A percentile compares a stretch with the other conserved stretches of the same genome.
Evolutionary conservation across 768 basidiomycete species (phyloP).

Genomic region (Tephrocybe sp.): DNA sequence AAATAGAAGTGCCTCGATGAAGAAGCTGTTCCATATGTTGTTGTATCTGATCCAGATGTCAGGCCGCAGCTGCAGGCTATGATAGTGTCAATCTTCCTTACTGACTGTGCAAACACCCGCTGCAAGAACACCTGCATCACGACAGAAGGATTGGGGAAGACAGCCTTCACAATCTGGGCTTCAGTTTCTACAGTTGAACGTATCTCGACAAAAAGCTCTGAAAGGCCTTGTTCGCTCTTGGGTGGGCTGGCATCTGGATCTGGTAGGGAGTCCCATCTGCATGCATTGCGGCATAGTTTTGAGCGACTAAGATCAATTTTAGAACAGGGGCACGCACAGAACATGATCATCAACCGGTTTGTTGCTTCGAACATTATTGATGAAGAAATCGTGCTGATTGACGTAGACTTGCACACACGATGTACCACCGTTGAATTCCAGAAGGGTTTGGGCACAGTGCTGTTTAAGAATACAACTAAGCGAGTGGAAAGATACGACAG

Average conservation of each 20-base stretch:
- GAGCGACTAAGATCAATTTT: not conserved
- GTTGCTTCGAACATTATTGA: constrained; percentile 80
- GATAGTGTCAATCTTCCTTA: constrained; percentile 34
- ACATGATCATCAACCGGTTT: constrained; percentile 54
- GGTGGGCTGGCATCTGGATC: constrained; percentile 81
- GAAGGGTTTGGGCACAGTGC: constrained; percentile 96
- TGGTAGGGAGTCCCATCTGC: constrained; percentile 79
- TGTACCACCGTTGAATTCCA: constrained; percentile 97
- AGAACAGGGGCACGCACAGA: constrained; percentile 39
- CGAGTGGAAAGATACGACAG: not conserved
- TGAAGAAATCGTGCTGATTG: constrained; percentile 99
- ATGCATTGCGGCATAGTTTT: constrained; percentile 6
- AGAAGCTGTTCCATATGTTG: constrained; percentile 93
- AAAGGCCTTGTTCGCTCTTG: constrained; percentile 74
- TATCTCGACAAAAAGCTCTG: constrained; percentile 84
- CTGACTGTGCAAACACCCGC: constrained; percentile 96
- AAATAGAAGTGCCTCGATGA: constrained; percentile 69
- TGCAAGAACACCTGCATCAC: constrained; percentile 99
- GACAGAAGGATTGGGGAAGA: constrained; percentile 93
- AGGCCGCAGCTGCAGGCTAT: not conserved
- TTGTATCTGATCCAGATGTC: constrained; percentile 70
- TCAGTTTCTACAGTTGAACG: constrained; percentile 91
- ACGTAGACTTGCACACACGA: constrained; percentile 99
- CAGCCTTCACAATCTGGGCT: constrained; percentile 96
- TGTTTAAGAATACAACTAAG: constrained; percentile 29